These are phyloP conservation scores for Cutaneotrichosporon cavernicola DNA, from an alignment of 1,284 basidiomycete genomes.

Conservation along the genomic window DNA sequence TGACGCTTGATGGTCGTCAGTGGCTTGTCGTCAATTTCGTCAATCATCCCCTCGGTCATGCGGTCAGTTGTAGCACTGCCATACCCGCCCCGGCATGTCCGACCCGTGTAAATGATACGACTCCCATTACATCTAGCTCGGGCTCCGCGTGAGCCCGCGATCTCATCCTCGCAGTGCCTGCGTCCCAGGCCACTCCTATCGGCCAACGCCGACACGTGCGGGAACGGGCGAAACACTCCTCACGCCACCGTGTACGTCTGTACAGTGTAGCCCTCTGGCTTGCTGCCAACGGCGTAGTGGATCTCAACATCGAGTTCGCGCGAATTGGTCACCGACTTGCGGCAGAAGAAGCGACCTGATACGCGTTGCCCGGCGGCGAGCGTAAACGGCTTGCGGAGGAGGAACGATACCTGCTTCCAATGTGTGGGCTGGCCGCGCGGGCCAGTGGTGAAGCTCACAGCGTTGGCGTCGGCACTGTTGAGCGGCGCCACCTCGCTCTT, in stretches of 20 bases:
- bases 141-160: neutral
- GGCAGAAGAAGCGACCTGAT: slow-evolving; percentile 74
- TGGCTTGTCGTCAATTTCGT: neutral
- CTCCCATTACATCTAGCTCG: neutral
- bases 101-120: neutral
- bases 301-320: slow-evolving; percentile 91
- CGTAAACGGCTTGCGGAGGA: slow-evolving; percentile 74
- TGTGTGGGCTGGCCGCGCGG: slow-evolving; percentile 82
- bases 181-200: neutral
- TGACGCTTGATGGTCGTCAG: neutral
- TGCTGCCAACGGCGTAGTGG: slow-evolving; percentile 58
- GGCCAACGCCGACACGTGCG: neutral
- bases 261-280: slow-evolving; percentile 29
- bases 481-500: slow-evolving; percentile 28
- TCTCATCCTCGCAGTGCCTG: neutral
- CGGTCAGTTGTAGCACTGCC: neutral
- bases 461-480: slow-evolving; percentile 44
- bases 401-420: slow-evolving; percentile 94
- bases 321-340: slow-evolving; percentile 76
- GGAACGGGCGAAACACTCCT: neutral
- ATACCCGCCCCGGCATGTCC: neutral
- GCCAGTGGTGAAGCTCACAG: slow-evolving; percentile 80
- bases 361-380: slow-evolving; percentile 71
- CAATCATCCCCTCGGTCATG: neutral
- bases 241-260: slow-evolving; percentile 40